Evolutionary conservation across 2,329 filamentous ascomycete genomes (phyloP).

Genomic region (Pseudocercospora crystallina): DNA sequence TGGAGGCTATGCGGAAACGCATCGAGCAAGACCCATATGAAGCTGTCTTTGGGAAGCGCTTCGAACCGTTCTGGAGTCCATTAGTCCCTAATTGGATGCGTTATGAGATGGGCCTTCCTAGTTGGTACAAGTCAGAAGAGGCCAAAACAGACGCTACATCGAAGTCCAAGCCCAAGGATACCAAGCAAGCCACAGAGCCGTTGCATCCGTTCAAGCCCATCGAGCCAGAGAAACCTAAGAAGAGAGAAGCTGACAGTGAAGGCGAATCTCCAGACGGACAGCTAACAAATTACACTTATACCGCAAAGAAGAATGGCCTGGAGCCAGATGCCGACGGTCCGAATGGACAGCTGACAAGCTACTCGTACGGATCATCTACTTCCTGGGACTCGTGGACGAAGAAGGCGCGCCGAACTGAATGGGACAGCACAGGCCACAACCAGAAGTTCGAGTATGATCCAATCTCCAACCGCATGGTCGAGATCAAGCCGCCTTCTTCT

Average conservation of each 20-base stretch:
- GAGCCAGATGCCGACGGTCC: conserved; percentile 14
- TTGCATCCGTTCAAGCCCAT: background rate
- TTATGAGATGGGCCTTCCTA: conserved; percentile 28
- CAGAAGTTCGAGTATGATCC: conserved; percentile 38
- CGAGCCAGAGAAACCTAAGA: background rate
- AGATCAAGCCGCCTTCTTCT: conserved; percentile 15
- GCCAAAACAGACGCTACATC: conserved; percentile 4
- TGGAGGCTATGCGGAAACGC: conserved; percentile 35
- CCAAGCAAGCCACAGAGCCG: background rate
- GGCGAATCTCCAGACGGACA: conserved; percentile 11
- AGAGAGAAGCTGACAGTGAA: background rate
- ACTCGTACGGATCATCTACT: conserved; percentile 29
- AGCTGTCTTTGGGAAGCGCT: conserved; percentile 43
- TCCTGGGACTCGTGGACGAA: conserved; percentile 35
- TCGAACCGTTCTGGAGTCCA: conserved; percentile 36
- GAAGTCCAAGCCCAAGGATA: conserved; percentile 1
- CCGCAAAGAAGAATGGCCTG: conserved; percentile 17
- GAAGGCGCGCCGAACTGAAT: conserved; percentile 30
- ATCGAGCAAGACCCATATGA: conserved; percentile 45
- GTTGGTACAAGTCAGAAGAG: conserved; percentile 19
- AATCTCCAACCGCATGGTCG: conserved; percentile 39
- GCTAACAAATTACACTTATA: conserved; percentile 22
- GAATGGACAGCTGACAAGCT: conserved; percentile 23
- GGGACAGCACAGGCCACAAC: conserved; percentile 33
- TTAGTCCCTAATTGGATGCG: conserved; percentile 33